Evolutionary conservation across 1,284 basidiomycete genomes (phyloP).

Genomic region (Lignosus rhinocerotis): DNA sequence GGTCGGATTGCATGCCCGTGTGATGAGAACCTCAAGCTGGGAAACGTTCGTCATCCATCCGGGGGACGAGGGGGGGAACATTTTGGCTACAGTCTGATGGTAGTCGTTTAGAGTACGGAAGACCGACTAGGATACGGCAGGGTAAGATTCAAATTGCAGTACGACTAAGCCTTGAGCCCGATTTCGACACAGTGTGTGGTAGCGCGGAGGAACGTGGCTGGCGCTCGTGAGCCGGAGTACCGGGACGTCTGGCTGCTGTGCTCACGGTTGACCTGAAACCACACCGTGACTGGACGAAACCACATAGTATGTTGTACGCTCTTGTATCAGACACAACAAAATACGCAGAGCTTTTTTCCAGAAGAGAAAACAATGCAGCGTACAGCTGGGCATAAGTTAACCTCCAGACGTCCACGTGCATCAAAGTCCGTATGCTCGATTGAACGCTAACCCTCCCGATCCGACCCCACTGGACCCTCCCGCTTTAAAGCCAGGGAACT

Average conservation of each 20-base stretch:
- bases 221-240: not conserved
- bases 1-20: conserved; percentile 88
- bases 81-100: conserved; percentile 1
- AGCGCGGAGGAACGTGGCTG: conserved; percentile 22
- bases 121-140: not conserved
- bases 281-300: no score
- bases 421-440: not conserved
- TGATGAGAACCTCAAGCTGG: conserved; percentile 67
- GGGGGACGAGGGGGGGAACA: conserved; percentile 25
- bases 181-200: no score
- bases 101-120: not conserved
- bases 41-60: conserved; percentile 43
- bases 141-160: not conserved
- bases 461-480: not conserved
- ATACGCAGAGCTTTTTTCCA: no score
- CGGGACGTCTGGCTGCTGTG: not conserved
- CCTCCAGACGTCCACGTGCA: no score
- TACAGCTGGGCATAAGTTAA: no score
- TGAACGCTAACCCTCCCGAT: not conserved
- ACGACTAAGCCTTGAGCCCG: not conserved
- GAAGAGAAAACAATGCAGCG: no score
- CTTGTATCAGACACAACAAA: no score
- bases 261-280: not conserved
- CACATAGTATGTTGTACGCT: no score
- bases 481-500: not conserved